Percentiles rank a stretch among this genome's conserved stretches.
phyloP scores from a whole-genome alignment of 2,329 filamentous ascomycete genomes.

The Ceratocystis albifundus region DNA sequence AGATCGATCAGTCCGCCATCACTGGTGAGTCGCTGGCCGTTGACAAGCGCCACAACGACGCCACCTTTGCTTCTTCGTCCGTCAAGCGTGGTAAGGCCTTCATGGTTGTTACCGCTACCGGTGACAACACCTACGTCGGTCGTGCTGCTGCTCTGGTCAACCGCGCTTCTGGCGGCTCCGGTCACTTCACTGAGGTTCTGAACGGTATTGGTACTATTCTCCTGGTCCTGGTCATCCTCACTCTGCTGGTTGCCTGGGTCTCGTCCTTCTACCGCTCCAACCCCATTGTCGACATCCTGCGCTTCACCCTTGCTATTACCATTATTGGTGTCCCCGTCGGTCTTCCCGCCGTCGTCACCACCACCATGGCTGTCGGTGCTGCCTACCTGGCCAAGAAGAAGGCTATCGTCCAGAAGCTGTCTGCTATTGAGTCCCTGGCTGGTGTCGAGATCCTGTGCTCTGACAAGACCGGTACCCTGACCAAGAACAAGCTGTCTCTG shows the following conservation, averaged over 20 bases:
- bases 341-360: conserved; percentile 86
- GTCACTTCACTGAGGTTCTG: conserved; percentile 85
- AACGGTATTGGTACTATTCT: conserved; percentile 77
- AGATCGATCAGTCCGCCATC: conserved; percentile 85
- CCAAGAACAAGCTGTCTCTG: conserved; percentile 86
- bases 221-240: conserved; percentile 67
- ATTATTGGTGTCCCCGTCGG: conserved; percentile 88
- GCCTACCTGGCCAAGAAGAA: conserved; percentile 86
- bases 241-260: conserved; percentile 73
- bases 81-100: conserved; percentile 86
- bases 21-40: conserved; percentile 86
- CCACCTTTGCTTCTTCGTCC: conserved; percentile 72
- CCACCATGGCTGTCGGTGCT: conserved; percentile 88
- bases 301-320: conserved; percentile 78
- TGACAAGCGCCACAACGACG: conserved; percentile 73
- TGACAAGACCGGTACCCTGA: conserved; percentile 87
- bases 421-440: conserved; percentile 80
- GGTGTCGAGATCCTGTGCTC: conserved; percentile 91
- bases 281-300: conserved; percentile 62
- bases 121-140: conserved; percentile 84
- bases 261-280: conserved; percentile 82
- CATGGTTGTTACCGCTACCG: conserved; percentile 69
- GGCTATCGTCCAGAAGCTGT: conserved; percentile 87
- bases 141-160: conserved; percentile 77
- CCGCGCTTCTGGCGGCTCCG: conserved; percentile 58